Conservation (phyloP, 2,329 filamentous ascomycete species). For the Fusarium verrucosum region DNA sequence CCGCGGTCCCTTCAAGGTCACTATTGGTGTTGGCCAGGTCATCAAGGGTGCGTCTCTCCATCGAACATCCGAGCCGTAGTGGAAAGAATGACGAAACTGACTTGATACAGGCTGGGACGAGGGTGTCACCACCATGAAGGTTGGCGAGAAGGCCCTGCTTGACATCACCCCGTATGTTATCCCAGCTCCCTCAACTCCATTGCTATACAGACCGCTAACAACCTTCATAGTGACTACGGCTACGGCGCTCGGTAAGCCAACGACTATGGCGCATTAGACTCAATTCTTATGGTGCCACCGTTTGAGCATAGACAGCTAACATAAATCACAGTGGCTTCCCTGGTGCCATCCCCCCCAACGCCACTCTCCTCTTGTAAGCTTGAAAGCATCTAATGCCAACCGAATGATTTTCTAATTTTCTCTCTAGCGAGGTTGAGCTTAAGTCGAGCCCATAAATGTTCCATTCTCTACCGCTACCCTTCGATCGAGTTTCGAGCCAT, state of each 20-base stretch:
- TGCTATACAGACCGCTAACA: constrained; percentile 26
- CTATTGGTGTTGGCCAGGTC: constrained; percentile 84
- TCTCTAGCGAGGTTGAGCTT: constrained; percentile 72
- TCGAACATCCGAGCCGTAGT: not conserved
- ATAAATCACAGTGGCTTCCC: constrained; percentile 72
- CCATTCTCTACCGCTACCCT: not conserved
- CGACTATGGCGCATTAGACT: not conserved
- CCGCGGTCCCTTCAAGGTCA: constrained; percentile 77
- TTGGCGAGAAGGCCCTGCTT: constrained; percentile 89
- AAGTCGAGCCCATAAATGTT: constrained; percentile 64
- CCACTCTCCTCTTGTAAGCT: constrained; percentile 86
- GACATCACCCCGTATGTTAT: constrained; percentile 69
- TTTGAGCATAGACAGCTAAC: constrained; percentile 14
- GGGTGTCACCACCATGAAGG: constrained; percentile 83
- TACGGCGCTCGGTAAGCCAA: constrained; percentile 68
- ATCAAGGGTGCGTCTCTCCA: constrained; percentile 75
- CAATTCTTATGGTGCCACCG: not conserved
- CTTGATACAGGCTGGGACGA: constrained; percentile 77
- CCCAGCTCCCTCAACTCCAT: not conserved
- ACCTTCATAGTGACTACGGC: constrained; percentile 64
- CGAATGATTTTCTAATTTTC: constrained; percentile 1
- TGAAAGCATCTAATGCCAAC: not conserved
- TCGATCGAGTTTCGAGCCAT: constrained; percentile 12
- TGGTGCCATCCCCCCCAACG: constrained; percentile 76
- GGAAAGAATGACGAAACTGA: constrained; percentile 9